These are phyloP conservation scores for Eucalyptus urophylla DNA, from an alignment of 345 rosid species.

Conservation along the genomic window DNA sequence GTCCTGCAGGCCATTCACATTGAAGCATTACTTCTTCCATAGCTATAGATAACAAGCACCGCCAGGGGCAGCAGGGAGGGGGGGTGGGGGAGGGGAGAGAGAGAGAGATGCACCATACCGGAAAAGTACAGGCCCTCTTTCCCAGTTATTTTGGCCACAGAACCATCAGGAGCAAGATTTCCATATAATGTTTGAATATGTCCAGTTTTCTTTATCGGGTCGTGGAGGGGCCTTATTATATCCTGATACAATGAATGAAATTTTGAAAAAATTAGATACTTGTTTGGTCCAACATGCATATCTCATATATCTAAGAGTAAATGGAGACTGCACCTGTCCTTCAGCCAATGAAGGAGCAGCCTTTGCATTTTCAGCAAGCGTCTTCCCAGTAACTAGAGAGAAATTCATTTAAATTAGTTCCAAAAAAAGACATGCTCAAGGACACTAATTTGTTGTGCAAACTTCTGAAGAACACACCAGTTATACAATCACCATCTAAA, in stretches of 20 bases:
- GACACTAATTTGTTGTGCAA: not conserved
- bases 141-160: conserved; percentile 98
- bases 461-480: conserved; percentile 25
- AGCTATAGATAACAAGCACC: not conserved
- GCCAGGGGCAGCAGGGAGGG: too few species aligned
- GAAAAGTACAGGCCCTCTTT: conserved; percentile 93
- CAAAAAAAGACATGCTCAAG: not conserved
- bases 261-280: not conserved
- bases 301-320: not conserved
- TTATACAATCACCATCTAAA: conserved; percentile 62
- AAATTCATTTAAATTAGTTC: not conserved
- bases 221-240: conserved; percentile 56
- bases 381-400: conserved; percentile 77
- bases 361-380: conserved; percentile 70
- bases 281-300: not conserved
- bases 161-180: conserved; percentile 95
- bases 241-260: conserved; percentile 28
- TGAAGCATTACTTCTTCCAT: not conserved
- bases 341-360: conserved; percentile 55
- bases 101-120: conserved; percentile 36
- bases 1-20: conserved; percentile 41
- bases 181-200: conserved; percentile 88
- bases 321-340: conserved; percentile 47
- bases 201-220: conserved; percentile 91
- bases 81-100: too few species aligned